Evolutionary conservation across 345 rosid species (phyloP), one percentile per base, ranked within the genome.

Genomic region (Pistacia vera): DNA sequence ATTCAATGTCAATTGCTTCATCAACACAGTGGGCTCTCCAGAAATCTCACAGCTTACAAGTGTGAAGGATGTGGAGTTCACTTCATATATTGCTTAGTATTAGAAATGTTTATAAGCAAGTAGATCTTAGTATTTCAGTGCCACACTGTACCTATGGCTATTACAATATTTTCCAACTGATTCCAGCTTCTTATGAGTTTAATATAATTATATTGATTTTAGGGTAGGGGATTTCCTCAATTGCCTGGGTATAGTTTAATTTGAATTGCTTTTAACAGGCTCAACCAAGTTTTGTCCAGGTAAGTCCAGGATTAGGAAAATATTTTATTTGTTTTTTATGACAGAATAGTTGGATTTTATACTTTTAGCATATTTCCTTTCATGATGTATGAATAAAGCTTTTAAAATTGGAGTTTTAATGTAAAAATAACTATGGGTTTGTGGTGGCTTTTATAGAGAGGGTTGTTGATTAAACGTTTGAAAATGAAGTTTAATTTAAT

Each of bases 51-150:
- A 61, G 61, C 74, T 66, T 61, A 61, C 71, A 59, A 57, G 36
- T 58, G 56, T 60, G 60, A 20, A 61, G 41, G 75, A 46, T 58
- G 17, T n/a, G 62, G 71, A 58, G 56, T 44, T 54, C 55, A 16
- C 52, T 36, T 71, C 52, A 64, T 62, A 68, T 48, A 36, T 62
- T 36, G 52, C 46, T 36, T 56, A 71, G 28, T 28, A 17, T 76
- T 63, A 71, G 64, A 18, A 18, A 71, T 68, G 14, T 67, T 73
- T 38, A 38, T 58, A 52, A 63, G 17, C 66, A 4, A 66, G 49
- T 56, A 75, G 28, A 71, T 67, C 44, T 63, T 16, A 6, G 25
- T 54, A 36, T 72, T 41, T 63, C 46, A 78, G 68, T 78, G 52
- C 41, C 41, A 57, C 68, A 9, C 20, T 64, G 68, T 67, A 59